Evolutionary conservation across 331 rosid genomes (phyloP), one percentile per base, ranked within the genome.

Genomic region (Acacia concinna): DNA sequence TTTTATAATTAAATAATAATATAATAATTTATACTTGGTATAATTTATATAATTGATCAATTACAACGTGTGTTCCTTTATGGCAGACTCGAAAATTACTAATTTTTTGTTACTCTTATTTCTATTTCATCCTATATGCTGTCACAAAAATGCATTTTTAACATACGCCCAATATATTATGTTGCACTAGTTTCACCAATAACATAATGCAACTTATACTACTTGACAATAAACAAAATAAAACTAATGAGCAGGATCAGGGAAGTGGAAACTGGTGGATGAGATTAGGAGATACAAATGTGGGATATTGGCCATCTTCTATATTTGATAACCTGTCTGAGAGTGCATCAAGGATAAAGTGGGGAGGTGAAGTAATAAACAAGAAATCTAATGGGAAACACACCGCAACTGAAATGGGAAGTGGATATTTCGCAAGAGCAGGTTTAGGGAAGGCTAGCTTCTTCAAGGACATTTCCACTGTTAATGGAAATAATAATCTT

Each of bases 301-400:
- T 87, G 13, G 90, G 90, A 44, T 87, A 87, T 44, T 87, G 88
- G 90, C 85, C 87, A 57, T 79, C 84, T 40, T 67, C 81, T 38
- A 72, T 87, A 20, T 84, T 84, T 81, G 78, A 85, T 4, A 63
- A 74, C 81, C 83, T 87, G 17, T 30, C 82, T 30, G 87, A 87
- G 69, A 84, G 85, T 67, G 90, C 90, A 2, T 84, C 90, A 47
- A 82, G 72, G 83, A 74, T 84, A 79, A 83, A 87, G 17, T 87
- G 90, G 90, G 90, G 90, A 31, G 90, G 90, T 2, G 90, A 87
- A 63, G 85, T 87, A n/a, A 88, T 87, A 71, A 84, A 87, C 80
- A 79, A 81, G 17, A 60, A 79, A 1, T 41, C 84, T 49, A 83
- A 79, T 40, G 90, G 90, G 1, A 83, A 87, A 59, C 90, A 87